Evolutionary conservation across 169 alveolate genomes (phyloP).

Genomic region (Cryptosporidium baileyi): DNA sequence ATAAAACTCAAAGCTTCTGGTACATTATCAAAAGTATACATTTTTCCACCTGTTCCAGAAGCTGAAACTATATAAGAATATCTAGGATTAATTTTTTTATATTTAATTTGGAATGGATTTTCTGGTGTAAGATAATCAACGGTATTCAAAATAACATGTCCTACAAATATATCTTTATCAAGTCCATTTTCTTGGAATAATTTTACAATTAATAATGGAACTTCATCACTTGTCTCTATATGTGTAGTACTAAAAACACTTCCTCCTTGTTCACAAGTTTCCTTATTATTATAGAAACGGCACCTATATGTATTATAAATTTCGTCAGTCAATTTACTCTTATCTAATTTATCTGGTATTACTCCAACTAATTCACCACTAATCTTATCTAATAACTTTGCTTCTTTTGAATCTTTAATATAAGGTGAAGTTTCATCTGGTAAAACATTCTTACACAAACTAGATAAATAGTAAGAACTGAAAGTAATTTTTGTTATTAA

Average conservation of each 20-base stretch:
- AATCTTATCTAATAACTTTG: conserved; percentile 36
- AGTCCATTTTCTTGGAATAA: conserved; percentile 40
- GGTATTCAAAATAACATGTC: conserved; percentile 60
- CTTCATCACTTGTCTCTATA: conserved; percentile 70
- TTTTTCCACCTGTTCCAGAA: conserved; percentile 63
- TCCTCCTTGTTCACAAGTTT: conserved; percentile 58
- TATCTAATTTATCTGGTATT: conserved; percentile 53
- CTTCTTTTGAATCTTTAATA: conserved; percentile 55
- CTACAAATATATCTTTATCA: conserved; percentile 32
- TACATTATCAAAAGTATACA: conserved; percentile 39
- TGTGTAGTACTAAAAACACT: conserved; percentile 40
- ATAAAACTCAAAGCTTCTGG: conserved; percentile 56
- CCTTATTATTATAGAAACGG: conserved; percentile 34
- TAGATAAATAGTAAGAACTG: conserved; percentile 56
- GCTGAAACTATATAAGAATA: conserved; percentile 61
- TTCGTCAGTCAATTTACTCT: conserved; percentile 33
- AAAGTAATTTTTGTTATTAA: conserved; percentile 45
- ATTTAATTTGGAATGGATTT: conserved; percentile 65
- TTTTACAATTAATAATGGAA: conserved; percentile 50
- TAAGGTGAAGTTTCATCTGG: conserved; percentile 69
- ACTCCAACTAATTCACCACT: conserved; percentile 63
- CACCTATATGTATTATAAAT: conserved; percentile 62
- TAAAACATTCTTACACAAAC: conserved; percentile 19
- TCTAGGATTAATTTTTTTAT: conserved; percentile 42
- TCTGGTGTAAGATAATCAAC: conserved; percentile 67